Percentiles rank a stretch among this genome's conserved stretches.
phyloP scores from a whole-genome alignment of 2,329 filamentous ascomycete species.

The Tolypocladium paradoxum region DNA sequence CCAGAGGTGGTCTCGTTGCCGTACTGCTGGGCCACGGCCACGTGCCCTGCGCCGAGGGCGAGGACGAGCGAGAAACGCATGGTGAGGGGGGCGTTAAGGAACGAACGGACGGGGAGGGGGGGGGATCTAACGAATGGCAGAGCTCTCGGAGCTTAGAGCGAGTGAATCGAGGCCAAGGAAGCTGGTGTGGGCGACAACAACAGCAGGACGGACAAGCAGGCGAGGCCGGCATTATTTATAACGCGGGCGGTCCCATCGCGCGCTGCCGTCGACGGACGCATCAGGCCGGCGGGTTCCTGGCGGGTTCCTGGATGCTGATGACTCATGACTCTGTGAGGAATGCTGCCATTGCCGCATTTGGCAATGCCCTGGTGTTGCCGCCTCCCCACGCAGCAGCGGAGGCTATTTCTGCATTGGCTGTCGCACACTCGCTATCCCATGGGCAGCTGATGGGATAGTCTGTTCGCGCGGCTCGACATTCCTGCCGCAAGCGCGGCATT shows the following conservation, averaged over 20 bases:
- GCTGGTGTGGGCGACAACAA: constrained; percentile 8
- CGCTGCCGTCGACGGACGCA: too few relatives aligned
- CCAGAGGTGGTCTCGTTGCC: constrained; percentile 13
- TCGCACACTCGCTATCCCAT: too few relatives aligned
- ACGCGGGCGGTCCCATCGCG: not conserved
- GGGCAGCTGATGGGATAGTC: too few relatives aligned
- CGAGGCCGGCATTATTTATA: not conserved
- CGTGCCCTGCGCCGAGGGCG: constrained; percentile 19
- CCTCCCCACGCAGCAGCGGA: too few relatives aligned
- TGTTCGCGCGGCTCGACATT: too few relatives aligned
- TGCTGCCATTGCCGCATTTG: too few relatives aligned
- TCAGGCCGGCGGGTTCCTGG: too few relatives aligned
- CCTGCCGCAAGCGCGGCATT: too few relatives aligned
- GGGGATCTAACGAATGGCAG: constrained; percentile 1
- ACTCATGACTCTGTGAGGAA: too few relatives aligned
- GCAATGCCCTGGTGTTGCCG: too few relatives aligned
- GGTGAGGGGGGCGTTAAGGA: constrained; percentile 6
- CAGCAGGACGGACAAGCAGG: not conserved
- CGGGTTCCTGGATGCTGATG: too few relatives aligned
- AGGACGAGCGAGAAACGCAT: constrained; percentile 21
- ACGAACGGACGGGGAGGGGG: constrained; percentile 12
- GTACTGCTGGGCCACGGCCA: constrained; percentile 14
- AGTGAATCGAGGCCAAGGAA: constrained; percentile 20
- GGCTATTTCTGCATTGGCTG: too few relatives aligned
- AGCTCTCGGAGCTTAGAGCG: constrained; percentile 15